Percentiles rank a stretch among this genome's conserved stretches.
Evolutionary conservation across 2,329 filamentous ascomycete species (phyloP).

Genomic region (Penicillium sp.): DNA sequence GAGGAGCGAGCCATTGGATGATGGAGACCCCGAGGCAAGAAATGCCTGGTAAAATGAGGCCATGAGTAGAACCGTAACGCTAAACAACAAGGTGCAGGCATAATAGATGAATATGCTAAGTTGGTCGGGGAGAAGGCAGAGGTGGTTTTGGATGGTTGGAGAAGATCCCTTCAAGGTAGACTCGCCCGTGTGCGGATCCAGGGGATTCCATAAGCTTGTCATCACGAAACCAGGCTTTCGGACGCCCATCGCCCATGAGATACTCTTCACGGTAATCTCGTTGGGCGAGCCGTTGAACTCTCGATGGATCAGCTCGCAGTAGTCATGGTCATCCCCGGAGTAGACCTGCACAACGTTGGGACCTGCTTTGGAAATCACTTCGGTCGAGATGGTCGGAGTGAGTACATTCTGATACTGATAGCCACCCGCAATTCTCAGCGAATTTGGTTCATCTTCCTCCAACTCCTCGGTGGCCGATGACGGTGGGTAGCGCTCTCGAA

Average conservation of each 20-base stretch:
- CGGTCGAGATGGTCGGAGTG: constrained; percentile 70
- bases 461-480: constrained; percentile 58
- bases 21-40: constrained; percentile 14
- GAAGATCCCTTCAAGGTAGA: constrained; percentile 22
- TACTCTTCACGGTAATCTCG: constrained; percentile 94
- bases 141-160: constrained; percentile 76
- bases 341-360: constrained; percentile 79
- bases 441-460: constrained; percentile 68
- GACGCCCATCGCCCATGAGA: constrained; percentile 96
- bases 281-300: constrained; percentile 61
- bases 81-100: constrained; percentile 59
- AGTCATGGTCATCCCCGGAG: constrained; percentile 96
- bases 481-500: constrained; percentile 80
- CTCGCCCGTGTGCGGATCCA: constrained; percentile 57
- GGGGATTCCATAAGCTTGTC: constrained; percentile 87
- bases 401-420: constrained; percentile 98
- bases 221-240: constrained; percentile 82
- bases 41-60: constrained; percentile 42
- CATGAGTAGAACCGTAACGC: constrained; percentile 48
- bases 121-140: constrained; percentile 89
- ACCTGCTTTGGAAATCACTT: constrained; percentile 74
- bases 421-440: constrained; percentile 73
- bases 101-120: constrained; percentile 82
- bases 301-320: constrained; percentile 84
- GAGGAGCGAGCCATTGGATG: constrained; percentile 24